Conservation (phyloP, 305 asterid genomes). For the Fraxinus sp. region DNA sequence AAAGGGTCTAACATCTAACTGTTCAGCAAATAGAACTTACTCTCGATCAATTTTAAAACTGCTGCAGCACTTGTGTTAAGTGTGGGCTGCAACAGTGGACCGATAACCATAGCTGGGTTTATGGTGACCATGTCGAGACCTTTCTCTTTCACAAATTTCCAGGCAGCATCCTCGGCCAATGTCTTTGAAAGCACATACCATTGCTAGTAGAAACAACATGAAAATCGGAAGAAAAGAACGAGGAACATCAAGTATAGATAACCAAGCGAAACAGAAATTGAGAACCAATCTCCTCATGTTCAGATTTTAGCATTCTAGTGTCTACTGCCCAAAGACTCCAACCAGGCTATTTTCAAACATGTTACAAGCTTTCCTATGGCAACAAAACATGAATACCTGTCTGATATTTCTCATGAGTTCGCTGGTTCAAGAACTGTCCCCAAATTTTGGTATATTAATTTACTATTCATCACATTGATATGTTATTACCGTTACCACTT, state of each 20-base stretch:
- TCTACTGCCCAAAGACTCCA: not conserved
- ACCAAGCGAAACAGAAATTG: not conserved
- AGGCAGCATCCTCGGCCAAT: constrained; percentile 82
- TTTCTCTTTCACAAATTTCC: constrained; percentile 70
- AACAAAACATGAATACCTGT: not conserved
- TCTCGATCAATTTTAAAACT: constrained; percentile 54
- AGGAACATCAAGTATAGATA: not conserved
- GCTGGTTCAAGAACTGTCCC: not conserved
- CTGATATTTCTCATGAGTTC: not conserved
- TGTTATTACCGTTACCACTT: not conserved
- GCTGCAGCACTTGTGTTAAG: constrained; percentile 63
- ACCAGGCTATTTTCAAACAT: not conserved
- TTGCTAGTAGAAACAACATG: constrained; percentile 35
- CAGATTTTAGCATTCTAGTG: not conserved
- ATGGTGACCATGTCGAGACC: constrained; percentile 59
- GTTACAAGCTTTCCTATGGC: not conserved
- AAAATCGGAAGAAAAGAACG: not conserved
- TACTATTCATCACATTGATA: not conserved
- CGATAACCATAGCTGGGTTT: constrained; percentile 73
- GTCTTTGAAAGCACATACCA: constrained; percentile 82
- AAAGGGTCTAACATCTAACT: not conserved
- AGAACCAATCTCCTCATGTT: not conserved
- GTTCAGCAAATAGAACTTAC: constrained; percentile 28
- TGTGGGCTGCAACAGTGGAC: constrained; percentile 72
- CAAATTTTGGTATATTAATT: not conserved